phyloP scores from a whole-genome alignment of 257 asterid genomes.

The Henckelia pumila region DNA sequence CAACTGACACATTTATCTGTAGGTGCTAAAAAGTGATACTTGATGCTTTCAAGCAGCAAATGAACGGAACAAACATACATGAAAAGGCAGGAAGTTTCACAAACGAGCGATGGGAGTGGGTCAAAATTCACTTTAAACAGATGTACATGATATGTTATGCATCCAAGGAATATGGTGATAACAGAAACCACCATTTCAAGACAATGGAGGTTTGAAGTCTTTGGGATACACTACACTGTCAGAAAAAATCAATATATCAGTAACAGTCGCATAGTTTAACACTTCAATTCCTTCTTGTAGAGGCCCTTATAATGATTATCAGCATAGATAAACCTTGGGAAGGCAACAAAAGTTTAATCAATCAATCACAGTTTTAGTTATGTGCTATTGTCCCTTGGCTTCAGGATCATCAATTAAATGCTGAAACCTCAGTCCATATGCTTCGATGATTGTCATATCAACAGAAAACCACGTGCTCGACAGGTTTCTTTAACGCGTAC shows the following conservation, averaged over 20 bases:
- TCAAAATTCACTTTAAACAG: not conserved
- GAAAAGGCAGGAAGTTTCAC: not conserved
- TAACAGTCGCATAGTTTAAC: not conserved
- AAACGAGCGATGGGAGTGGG: not conserved
- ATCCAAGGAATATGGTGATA: not conserved
- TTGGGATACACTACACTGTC: not conserved
- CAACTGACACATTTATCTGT: not conserved
- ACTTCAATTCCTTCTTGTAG: not conserved
- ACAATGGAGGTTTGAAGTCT: not conserved
- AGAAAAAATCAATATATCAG: slow-evolving; percentile 3
- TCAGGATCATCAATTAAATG: slow-evolving; percentile 5
- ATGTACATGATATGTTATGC: slow-evolving; percentile 1
- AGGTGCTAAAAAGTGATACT: slow-evolving; percentile 17
- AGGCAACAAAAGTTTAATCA: not conserved
- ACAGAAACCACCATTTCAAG: slow-evolving; percentile 6
- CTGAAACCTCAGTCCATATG: not conserved
- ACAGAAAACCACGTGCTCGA: slow-evolving; percentile 6
- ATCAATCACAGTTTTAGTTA: not conserved
- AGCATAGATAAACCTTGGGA: slow-evolving; percentile 7
- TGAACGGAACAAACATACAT: not conserved
- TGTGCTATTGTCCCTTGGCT: not conserved
- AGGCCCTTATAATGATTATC: slow-evolving; percentile 3
- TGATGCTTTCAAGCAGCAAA: slow-evolving; percentile 6
- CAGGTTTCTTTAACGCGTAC: slow-evolving; percentile 8
- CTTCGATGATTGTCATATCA: not conserved